phyloP scores from a whole-genome alignment of 2,329 filamentous ascomycete species.

The Xylaria sp. region DNA sequence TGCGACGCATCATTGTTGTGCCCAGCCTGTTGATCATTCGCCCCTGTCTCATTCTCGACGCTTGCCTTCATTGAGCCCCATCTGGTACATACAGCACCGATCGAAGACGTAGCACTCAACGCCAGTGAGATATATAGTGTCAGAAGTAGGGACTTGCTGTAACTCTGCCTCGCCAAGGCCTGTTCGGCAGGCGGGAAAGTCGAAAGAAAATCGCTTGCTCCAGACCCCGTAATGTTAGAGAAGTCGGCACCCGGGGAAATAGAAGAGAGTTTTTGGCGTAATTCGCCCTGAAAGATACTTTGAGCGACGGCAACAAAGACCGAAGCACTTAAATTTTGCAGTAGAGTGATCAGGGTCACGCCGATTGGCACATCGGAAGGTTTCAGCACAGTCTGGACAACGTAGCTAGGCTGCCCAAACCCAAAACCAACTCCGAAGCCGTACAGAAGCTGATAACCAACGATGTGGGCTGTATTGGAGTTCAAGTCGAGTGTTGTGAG shows the following conservation, averaged over 20 bases:
- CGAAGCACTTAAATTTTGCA: conserved; percentile 41
- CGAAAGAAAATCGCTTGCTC: conserved; percentile 3
- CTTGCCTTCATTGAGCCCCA: conserved; percentile 8
- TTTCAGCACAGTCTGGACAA: conserved; percentile 38
- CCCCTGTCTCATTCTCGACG: too few relatives aligned
- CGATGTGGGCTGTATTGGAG: conserved; percentile 22
- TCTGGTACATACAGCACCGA: not conserved
- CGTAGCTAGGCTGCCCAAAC: conserved; percentile 39
- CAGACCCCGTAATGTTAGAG: not conserved
- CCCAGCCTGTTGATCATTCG: too few relatives aligned
- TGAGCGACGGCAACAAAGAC: conserved; percentile 39
- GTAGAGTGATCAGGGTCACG: conserved; percentile 34
- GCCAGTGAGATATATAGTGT: conserved; percentile 2
- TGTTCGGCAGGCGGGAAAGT: not conserved
- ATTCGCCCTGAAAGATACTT: conserved; percentile 36
- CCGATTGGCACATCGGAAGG: conserved; percentile 37
- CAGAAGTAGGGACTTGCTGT: not conserved
- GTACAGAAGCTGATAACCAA: conserved; percentile 37
- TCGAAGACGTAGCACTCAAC: conserved; percentile 3
- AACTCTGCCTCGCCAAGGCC: not conserved
- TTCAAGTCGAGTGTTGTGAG: conserved; percentile 33
- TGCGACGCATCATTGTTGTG: too few relatives aligned
- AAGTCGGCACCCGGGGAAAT: not conserved
- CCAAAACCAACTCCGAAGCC: conserved; percentile 41
- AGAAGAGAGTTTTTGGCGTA: conserved; percentile 13